Percentiles rank a stretch among this genome's conserved stretches.
These are phyloP conservation scores for Botrytis fragariae DNA, from an alignment of 2,329 filamentous ascomycete genomes.

Conservation along the genomic window DNA sequence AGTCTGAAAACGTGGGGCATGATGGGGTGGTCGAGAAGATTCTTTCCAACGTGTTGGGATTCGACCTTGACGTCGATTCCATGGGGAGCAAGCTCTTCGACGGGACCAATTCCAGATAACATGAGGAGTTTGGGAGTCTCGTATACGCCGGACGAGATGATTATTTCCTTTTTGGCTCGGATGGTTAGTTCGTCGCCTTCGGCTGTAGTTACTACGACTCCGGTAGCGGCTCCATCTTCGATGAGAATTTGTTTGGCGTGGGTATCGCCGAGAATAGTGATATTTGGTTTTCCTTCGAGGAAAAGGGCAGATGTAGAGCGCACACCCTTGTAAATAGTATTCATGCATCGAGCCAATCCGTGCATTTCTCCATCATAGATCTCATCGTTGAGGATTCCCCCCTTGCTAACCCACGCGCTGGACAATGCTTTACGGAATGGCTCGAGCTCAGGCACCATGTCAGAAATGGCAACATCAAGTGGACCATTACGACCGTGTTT, in stretches of 20 bases:
- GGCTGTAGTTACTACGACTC: slow-evolving; percentile 47
- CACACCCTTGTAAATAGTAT: slow-evolving; percentile 57
- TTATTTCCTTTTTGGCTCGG: slow-evolving; percentile 34
- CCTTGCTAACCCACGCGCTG: slow-evolving; percentile 51
- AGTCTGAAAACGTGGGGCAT: slow-evolving; percentile 43
- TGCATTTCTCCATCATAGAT: slow-evolving; percentile 55
- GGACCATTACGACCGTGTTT: too few species aligned
- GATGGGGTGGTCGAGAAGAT: slow-evolving; percentile 27
- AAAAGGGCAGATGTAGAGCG: slow-evolving; percentile 52
- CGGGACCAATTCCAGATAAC: slow-evolving; percentile 38
- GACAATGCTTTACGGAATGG: slow-evolving; percentile 51
- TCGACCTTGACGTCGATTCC: slow-evolving; percentile 16
- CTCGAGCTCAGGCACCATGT: slow-evolving; percentile 42
- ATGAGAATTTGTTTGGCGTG: slow-evolving; percentile 55
- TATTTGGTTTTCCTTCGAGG: slow-evolving; percentile 52
- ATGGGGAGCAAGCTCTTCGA: slow-evolving; percentile 25
- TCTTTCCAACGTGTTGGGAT: slow-evolving; percentile 26
- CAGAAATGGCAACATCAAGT: too few species aligned
- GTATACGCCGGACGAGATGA: slow-evolving; percentile 34
- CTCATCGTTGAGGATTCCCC: slow-evolving; percentile 46
- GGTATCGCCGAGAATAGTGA: slow-evolving; percentile 49
- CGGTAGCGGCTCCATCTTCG: slow-evolving; percentile 45
- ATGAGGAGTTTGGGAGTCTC: slow-evolving; percentile 38
- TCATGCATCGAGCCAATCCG: slow-evolving; percentile 52
- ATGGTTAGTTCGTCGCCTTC: slow-evolving; percentile 43